Evolutionary conservation across 192 early-diverging fungal species (phyloP).

Genomic region (Coemansia erecta): DNA sequence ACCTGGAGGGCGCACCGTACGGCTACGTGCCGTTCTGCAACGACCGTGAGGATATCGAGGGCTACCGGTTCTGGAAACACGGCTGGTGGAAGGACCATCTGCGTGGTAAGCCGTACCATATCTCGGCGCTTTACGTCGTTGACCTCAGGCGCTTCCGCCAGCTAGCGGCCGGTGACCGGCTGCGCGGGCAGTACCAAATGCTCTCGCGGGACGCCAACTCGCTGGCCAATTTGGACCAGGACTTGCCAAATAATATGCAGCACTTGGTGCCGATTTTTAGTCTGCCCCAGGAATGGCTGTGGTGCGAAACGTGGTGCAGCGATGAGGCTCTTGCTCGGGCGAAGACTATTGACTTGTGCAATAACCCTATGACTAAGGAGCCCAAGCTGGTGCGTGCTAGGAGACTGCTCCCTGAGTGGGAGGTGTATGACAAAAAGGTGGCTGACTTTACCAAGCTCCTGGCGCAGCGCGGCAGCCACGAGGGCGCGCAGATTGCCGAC

Average conservation of each 20-base stretch:
- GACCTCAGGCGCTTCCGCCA: slow-evolving; percentile 90
- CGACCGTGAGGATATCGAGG: slow-evolving; percentile 90
- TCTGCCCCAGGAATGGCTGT: slow-evolving; percentile 96
- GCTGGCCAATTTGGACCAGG: slow-evolving; percentile 95
- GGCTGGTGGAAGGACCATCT: slow-evolving; percentile 95
- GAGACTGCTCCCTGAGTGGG: slow-evolving; percentile 94
- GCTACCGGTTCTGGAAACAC: slow-evolving; percentile 95
- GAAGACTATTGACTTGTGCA: slow-evolving; percentile 99
- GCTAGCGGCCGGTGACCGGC: slow-evolving; percentile 88
- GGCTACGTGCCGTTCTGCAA: slow-evolving; percentile 97
- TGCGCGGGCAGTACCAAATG: slow-evolving; percentile 91
- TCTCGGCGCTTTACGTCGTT: slow-evolving; percentile 94
- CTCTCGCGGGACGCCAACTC: slow-evolving; percentile 84
- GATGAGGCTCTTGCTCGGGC: slow-evolving; percentile 79
- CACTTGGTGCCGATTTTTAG: slow-evolving; percentile 88
- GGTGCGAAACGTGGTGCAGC: slow-evolving; percentile 99
- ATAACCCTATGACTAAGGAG: slow-evolving; percentile 98
- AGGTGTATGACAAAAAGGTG: slow-evolving; percentile 72
- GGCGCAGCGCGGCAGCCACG: slow-evolving; percentile 32
- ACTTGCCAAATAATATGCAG: slow-evolving; percentile 97
- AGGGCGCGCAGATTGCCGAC: slow-evolving; percentile 42
- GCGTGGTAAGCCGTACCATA: slow-evolving; percentile 88
- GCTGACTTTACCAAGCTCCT: slow-evolving; percentile 48
- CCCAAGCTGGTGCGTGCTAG: slow-evolving; percentile 95
- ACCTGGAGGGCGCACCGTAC: slow-evolving; percentile 90